Evolutionary conservation across 192 early-diverging fungal genomes (phyloP).

Genomic region (Backusella circina): DNA sequence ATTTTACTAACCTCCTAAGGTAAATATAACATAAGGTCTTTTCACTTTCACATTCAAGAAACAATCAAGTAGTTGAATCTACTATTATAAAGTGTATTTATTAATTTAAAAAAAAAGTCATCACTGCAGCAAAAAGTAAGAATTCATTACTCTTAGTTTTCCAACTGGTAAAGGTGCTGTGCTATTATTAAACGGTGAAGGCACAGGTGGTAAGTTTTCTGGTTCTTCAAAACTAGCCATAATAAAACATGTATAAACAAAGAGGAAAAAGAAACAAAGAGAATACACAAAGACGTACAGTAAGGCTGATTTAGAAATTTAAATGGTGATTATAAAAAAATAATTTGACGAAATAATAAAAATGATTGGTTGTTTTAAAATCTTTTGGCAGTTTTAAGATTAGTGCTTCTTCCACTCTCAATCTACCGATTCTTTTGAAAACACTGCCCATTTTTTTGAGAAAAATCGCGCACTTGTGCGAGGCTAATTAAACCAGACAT

Average conservation of each 20-base stretch:
- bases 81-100: neutral
- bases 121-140: neutral
- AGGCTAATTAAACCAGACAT: too few relatives aligned
- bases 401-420: too few relatives aligned
- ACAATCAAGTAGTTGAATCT: slow-evolving; percentile 58
- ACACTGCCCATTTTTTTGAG: too few relatives aligned
- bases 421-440: too few relatives aligned
- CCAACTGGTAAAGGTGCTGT: neutral
- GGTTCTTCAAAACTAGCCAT: neutral
- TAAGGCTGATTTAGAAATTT: too few relatives aligned
- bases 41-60: slow-evolving; percentile 55
- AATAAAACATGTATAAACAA: neutral
- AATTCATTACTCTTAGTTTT: neutral
- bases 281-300: too few relatives aligned
- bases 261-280: neutral
- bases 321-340: too few relatives aligned
- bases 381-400: too few relatives aligned
- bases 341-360: too few relatives aligned
- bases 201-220: neutral
- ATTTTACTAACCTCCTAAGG: slow-evolving; percentile 48
- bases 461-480: too few relatives aligned
- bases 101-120: neutral
- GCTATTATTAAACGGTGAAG: neutral
- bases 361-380: too few relatives aligned
- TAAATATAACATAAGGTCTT: slow-evolving; percentile 60